phyloP scores from a whole-genome alignment of 768 basidiomycete species.

The Rhodotorula babjevae region DNA sequence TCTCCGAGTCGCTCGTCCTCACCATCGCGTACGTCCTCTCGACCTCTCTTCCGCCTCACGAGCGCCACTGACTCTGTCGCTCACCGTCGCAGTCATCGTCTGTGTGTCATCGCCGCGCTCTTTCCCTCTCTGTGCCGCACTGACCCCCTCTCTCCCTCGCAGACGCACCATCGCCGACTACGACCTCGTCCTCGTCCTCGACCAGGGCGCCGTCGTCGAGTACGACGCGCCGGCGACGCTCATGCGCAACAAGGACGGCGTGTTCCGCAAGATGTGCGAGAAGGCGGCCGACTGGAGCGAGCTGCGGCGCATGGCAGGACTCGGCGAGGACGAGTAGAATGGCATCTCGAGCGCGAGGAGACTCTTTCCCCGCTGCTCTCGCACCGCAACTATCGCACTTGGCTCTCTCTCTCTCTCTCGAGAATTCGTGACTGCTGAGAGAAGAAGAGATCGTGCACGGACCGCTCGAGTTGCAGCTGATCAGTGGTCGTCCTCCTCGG shows the following conservation, averaged over 20 bases:
- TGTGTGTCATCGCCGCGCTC: neutral
- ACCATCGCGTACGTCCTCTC: slow-evolving; percentile 54
- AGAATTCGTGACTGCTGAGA: too few relatives aligned
- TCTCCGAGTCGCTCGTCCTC: slow-evolving; percentile 48
- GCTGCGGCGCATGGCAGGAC: slow-evolving; percentile 14
- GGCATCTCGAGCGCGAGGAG: too few relatives aligned
- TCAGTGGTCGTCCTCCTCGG: slow-evolving; percentile 27
- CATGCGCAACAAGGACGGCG: slow-evolving; percentile 52
- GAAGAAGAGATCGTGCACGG: neutral
- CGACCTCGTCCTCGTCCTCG: slow-evolving; percentile 31
- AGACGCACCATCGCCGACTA: slow-evolving; percentile 17
- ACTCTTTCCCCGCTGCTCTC: too few relatives aligned
- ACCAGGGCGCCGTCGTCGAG: slow-evolving; percentile 43
- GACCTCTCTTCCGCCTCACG: neutral
- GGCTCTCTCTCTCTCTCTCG: too few relatives aligned
- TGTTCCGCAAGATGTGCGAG: slow-evolving; percentile 34
- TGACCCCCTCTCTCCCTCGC: neutral
- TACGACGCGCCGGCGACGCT: slow-evolving; percentile 58
- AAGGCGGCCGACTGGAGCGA: slow-evolving; percentile 29
- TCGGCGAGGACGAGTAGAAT: slow-evolving; percentile 7
- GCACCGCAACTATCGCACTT: neutral
- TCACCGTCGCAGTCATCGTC: neutral
- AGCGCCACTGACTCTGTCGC: neutral
- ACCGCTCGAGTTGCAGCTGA: neutral
- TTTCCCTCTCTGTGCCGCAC: too few relatives aligned